These are phyloP conservation scores for Tylopilus orsonianus DNA, from an alignment of 1,284 basidiomycete species.

Conservation along the genomic window DNA sequence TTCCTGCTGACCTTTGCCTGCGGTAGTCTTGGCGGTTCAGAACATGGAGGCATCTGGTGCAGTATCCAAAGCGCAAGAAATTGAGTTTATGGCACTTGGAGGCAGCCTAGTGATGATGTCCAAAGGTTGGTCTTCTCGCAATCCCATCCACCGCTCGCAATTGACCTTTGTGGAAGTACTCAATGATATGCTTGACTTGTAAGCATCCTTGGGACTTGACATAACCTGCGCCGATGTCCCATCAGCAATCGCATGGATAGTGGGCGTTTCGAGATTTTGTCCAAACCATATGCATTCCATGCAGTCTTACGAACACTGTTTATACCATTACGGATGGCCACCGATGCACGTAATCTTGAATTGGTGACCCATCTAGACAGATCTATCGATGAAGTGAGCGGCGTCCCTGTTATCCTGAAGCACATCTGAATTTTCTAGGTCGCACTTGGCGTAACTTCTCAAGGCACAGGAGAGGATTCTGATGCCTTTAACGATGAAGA, in stretches of 20 bases:
- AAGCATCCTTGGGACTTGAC: slow-evolving; percentile 24
- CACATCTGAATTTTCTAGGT: slow-evolving; percentile 36
- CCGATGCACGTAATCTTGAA: slow-evolving; percentile 67
- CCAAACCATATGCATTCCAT: slow-evolving; percentile 81
- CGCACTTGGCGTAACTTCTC: slow-evolving; percentile 55
- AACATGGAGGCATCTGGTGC: slow-evolving; percentile 79
- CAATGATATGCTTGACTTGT: slow-evolving; percentile 88
- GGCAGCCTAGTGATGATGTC: slow-evolving; percentile 88
- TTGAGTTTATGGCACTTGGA: slow-evolving; percentile 80
- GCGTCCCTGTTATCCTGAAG: slow-evolving; percentile 15
- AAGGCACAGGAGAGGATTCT: slow-evolving; percentile 51
- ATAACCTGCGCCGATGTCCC: slow-evolving; percentile 1
- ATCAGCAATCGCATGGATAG: slow-evolving; percentile 69
- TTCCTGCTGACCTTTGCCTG: slow-evolving; percentile 7
- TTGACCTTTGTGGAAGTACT: slow-evolving; percentile 51
- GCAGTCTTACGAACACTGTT: slow-evolving; percentile 80
- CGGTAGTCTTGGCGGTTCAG: slow-evolving; percentile 78
- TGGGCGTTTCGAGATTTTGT: slow-evolving; percentile 72
- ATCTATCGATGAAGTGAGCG: slow-evolving; percentile 64
- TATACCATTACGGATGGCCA: slow-evolving; percentile 72
- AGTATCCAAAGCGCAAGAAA: slow-evolving; percentile 64
- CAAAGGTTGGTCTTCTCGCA: slow-evolving; percentile 49
- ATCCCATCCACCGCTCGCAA: not conserved
- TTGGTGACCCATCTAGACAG: slow-evolving; percentile 73
- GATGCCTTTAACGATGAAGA: slow-evolving; percentile 46